phyloP scores from a whole-genome alignment of 768 basidiomycete species.

The Lactifluus rugatus region DNA sequence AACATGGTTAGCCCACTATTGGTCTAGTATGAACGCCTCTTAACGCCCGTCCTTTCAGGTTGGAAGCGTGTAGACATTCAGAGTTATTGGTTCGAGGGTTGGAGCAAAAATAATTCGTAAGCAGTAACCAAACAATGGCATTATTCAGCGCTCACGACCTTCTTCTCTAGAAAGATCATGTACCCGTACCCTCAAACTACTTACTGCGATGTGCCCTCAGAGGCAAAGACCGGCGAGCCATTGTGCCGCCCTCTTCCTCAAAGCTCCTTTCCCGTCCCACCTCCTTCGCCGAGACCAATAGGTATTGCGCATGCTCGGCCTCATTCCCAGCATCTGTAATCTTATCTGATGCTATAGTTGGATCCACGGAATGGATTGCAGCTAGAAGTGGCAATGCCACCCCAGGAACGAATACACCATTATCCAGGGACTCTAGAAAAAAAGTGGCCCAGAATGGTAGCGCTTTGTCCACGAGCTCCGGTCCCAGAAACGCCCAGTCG shows the following conservation, averaged over 20 bases:
- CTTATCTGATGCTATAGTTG: slow-evolving; percentile 2
- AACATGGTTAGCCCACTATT: slow-evolving; percentile 29
- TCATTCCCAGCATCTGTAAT: not conserved
- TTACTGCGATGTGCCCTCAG: slow-evolving; percentile 32
- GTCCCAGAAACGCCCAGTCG: not conserved
- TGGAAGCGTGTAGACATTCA: slow-evolving; percentile 39
- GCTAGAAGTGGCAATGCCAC: not conserved
- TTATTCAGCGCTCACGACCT: not conserved
- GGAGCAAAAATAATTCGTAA: slow-evolving; percentile 26
- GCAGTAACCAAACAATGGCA: not conserved
- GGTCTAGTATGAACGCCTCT: not conserved
- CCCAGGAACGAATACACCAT: not conserved
- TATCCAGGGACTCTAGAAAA: not conserved
- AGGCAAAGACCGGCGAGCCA: slow-evolving; percentile 30
- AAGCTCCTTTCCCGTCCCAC: slow-evolving; percentile 22
- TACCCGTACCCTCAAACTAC: slow-evolving; percentile 33
- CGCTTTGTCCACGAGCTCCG: not conserved
- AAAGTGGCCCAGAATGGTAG: not conserved
- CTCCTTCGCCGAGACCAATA: slow-evolving; percentile 24
- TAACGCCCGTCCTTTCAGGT: slow-evolving; percentile 24
- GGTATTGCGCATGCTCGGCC: slow-evolving; percentile 22
- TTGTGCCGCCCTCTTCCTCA: slow-evolving; percentile 39
- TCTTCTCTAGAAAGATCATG: slow-evolving; percentile 23
- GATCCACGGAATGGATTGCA: slow-evolving; percentile 19
- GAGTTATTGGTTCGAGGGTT: slow-evolving; percentile 35